Percentiles rank a stretch among this genome's conserved stretches.
phyloP scores from a whole-genome alignment of 164 flowering plant genomes.

The Buxus sempervirens region DNA sequence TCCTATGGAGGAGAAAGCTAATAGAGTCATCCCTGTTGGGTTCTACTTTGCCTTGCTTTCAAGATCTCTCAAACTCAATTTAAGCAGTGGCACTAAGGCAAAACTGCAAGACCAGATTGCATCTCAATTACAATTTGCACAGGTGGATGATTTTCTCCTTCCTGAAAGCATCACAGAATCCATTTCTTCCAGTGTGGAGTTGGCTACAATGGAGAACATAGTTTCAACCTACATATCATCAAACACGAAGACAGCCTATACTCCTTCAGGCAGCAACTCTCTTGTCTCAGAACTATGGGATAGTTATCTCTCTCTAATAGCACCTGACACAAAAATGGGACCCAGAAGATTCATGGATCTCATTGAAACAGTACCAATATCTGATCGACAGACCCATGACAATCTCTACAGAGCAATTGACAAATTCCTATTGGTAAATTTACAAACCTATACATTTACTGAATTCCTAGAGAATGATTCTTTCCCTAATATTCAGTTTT shows the following conservation, averaged over 20 bases:
- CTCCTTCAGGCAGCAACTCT: slow-evolving; percentile 31
- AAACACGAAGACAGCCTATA: slow-evolving; percentile 21
- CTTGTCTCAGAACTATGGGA: slow-evolving; percentile 81
- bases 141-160: slow-evolving; percentile 61
- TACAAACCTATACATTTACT: neutral
- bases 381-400: slow-evolving; percentile 62
- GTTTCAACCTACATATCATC: slow-evolving; percentile 42
- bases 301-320: slow-evolving; percentile 49
- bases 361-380: slow-evolving; percentile 55
- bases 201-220: slow-evolving; percentile 62
- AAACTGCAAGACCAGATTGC: slow-evolving; percentile 61
- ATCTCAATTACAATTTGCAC: slow-evolving; percentile 55
- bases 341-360: slow-evolving; percentile 61
- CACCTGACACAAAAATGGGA: slow-evolving; percentile 49
- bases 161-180: slow-evolving; percentile 39
- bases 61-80: slow-evolving; percentile 44
- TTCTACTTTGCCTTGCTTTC: slow-evolving; percentile 78
- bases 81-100: slow-evolving; percentile 28
- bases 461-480: neutral
- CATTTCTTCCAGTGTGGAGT: slow-evolving; percentile 46
- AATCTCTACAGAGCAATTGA: slow-evolving; percentile 67
- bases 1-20: slow-evolving; percentile 46
- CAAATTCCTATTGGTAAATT: slow-evolving; percentile 38
- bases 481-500: neutral
- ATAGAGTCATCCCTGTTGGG: slow-evolving; percentile 67